Evolutionary conservation across 768 basidiomycete species (phyloP), one percentile per base, ranked within the genome.

Genomic region (Clitopilus passeckerianus): DNA sequence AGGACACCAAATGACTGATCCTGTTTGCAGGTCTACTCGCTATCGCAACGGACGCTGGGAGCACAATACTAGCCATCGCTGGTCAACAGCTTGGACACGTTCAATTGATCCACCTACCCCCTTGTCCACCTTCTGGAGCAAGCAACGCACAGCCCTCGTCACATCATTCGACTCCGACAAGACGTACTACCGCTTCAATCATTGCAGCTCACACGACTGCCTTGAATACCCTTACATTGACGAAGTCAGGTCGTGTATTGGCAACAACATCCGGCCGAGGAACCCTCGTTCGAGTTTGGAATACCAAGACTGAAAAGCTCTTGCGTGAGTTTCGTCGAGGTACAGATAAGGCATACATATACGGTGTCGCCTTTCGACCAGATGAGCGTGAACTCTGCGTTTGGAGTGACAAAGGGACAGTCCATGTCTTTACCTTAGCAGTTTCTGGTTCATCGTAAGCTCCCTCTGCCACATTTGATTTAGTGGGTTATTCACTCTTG

Each of bases 331-430:
- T 97, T 27, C 77, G 94, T 59, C 80, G 94, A 69, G 94, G 94
- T 8, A 83, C 89, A 16, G 95, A 97, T 71, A 88, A 91, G 66
- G 94, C 94, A 27, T 87, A 90, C 66, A 95, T 96, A 46, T 95
- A 93, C 71, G 92, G 92, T 1, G 89, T 95, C 18, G 87, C 89
- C 12, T 93, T 95, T 71, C 82, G 93, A 35, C 87, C 86, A 4
- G 93, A 93, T 64, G 95, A 95, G 66, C 82, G 80, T 59, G 91
- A 94, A 64, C 75, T 96, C 0, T 92, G 91, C 66, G 93, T 92
- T 9, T 93, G 93, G 89, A 95, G 93, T 68, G 94, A 97, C 71
- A 97, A 97, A 72, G 94, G 94, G 34, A 97, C 94, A 0, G 86
- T 97, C 6, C 94, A 97, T 69, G 79, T 95, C 44, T 96, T 95